Percentiles rank a stretch among this genome's conserved stretches.
These are phyloP conservation scores for Xanthoconium purpureum DNA, from an alignment of 768 basidiomycete species.

Conservation along the genomic window DNA sequence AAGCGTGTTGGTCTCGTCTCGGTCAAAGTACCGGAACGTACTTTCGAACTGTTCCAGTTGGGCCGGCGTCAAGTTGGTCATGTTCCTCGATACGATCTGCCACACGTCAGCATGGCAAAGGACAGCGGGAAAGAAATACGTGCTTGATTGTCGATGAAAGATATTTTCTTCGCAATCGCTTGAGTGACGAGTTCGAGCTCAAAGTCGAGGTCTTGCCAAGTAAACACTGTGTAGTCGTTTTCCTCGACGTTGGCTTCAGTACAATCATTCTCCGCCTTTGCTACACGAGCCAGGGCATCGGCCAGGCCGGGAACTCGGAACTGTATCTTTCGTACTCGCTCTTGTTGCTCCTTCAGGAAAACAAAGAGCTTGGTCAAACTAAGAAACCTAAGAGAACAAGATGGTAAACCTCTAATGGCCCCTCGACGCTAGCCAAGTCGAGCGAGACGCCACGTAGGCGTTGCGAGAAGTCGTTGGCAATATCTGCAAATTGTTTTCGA, in stretches of 20 bases:
- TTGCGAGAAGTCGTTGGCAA: slow-evolving; percentile 75
- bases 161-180: slow-evolving; percentile 84
- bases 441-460: slow-evolving; percentile 62
- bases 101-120: slow-evolving; percentile 4
- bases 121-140: neutral
- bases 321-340: slow-evolving; percentile 60
- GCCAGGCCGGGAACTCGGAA: slow-evolving; percentile 64
- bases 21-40: slow-evolving; percentile 97
- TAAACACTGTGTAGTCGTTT: slow-evolving; percentile 93
- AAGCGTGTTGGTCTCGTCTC: slow-evolving; percentile 87
- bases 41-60: slow-evolving; percentile 96
- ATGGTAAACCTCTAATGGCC: slow-evolving; percentile 63
- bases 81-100: slow-evolving; percentile 89
- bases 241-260: slow-evolving; percentile 89
- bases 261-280: slow-evolving; percentile 71
- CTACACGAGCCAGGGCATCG: slow-evolving; percentile 53
- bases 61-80: slow-evolving; percentile 92
- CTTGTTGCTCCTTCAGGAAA: slow-evolving; percentile 65
- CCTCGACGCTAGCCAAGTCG: slow-evolving; percentile 72
- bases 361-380: slow-evolving; percentile 5
- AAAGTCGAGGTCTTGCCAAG: slow-evolving; percentile 83
- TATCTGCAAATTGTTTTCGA: slow-evolving; percentile 70
- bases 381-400: slow-evolving; percentile 1
- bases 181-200: slow-evolving; percentile 82
- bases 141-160: slow-evolving; percentile 96